Evolutionary conservation across 108 stramenopile species (phyloP).

Genomic region (Pseudonitzschia delicatissima): DNA sequence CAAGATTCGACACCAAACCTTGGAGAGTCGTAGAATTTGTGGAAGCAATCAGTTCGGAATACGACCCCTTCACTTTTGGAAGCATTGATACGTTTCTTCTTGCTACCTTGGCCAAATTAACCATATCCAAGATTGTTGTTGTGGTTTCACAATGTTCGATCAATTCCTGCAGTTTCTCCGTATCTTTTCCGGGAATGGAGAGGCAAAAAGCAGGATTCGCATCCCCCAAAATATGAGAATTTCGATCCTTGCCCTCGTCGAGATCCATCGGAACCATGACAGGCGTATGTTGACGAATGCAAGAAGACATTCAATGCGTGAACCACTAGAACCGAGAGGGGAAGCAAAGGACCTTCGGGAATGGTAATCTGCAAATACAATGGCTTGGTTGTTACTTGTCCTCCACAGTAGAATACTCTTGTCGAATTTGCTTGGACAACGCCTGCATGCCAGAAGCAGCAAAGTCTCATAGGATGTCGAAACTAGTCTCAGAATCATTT

Average conservation of each 20-base stretch:
- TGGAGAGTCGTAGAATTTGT: background rate
- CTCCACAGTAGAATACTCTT: background rate
- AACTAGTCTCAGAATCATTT: background rate
- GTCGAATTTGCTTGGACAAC: background rate
- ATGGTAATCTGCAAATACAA: constrained; percentile 63
- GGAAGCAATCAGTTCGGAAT: background rate
- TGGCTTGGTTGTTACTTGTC: background rate
- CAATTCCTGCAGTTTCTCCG: constrained; percentile 22
- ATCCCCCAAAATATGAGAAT: constrained; percentile 57
- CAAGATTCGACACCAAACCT: background rate
- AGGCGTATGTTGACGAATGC: background rate
- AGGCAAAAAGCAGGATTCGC: constrained; percentile 56
- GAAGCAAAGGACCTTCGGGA: constrained; percentile 80
- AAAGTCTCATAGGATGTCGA: background rate
- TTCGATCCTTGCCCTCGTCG: constrained; percentile 60
- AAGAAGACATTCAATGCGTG: constrained; percentile 48
- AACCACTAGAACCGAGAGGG: constrained; percentile 62
- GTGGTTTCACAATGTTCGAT: background rate
- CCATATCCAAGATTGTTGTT: background rate
- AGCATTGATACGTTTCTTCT: background rate
- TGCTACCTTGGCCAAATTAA: background rate
- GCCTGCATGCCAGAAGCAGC: background rate
- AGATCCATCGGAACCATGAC: constrained; percentile 73
- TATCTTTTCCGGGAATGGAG: constrained; percentile 36
- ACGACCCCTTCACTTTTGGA: background rate